Base-by-base conservation (phyloP, 2,329 filamentous ascomycete species). In the Neonectria magnoliae region DNA sequence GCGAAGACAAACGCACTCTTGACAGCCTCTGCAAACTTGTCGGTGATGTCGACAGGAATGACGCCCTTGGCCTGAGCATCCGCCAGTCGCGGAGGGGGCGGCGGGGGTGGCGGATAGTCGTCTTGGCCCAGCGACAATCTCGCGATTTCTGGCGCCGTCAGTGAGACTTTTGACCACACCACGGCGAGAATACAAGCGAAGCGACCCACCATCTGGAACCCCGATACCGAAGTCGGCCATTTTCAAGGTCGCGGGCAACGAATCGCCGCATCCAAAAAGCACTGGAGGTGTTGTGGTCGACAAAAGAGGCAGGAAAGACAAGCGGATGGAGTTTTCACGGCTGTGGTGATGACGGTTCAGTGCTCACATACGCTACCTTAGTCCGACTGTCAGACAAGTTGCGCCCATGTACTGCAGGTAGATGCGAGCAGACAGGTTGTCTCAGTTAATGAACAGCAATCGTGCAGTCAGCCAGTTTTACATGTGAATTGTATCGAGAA, bases 31-130 rank as follows among this genome's bases (percentile, higher is more conserved):
- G 77, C 75, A 70, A 91, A 90, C 66, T 81, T 81, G 18, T 83
- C 75, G 2, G 88, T 90, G 57, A 91, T 88, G 71, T 90, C 88
- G 27, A 82, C 80, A 41, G 85, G 79, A 59, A 89, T 76, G 25
- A 90, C 77, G 42, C 88, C 87, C 10, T 82, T 79, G 57, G 80
- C 80, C 25, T 77, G 76, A 29, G 83, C 78, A 50, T 76, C 77
- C 20, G 82, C 81, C 52, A 81, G 77, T 45, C 80, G 81, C 25
- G 68, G 68, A 29, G 71, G 74, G 25, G 72, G 69, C 48, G 80
- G 81, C n/a, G 67, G 70, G 10, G 71, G 73, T 33, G 73, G 70
- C 57, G 69, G 68, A 64, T 77, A 75, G 60, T 68, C 60, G 47
- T 70, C 74, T 53, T 79, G 76, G 57, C 76, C 75, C 48, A 84